phyloP scores from a whole-genome alignment of 1,284 basidiomycete species.

The Trametes versicolor region DNA sequence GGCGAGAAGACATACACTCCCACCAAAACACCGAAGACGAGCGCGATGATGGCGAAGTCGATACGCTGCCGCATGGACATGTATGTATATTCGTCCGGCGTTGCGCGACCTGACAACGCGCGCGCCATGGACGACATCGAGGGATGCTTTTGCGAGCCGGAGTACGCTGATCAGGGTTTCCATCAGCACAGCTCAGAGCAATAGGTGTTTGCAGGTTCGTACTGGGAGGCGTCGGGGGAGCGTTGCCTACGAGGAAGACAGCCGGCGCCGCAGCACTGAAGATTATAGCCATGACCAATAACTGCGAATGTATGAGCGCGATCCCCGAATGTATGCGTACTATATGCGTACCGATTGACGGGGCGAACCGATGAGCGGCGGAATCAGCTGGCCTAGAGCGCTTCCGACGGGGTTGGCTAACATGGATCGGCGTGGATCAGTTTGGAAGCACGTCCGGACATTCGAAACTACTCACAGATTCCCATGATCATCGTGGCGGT shows the following conservation, averaged over 20 bases:
- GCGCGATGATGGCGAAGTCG: conserved; percentile 69
- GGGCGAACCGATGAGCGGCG: conserved; percentile 66
- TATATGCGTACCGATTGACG: conserved; percentile 56
- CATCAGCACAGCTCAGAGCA: background rate
- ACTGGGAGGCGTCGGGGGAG: conserved; percentile 77
- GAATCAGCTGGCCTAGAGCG: conserved; percentile 75
- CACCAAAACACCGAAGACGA: conserved; percentile 71
- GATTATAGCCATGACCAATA: conserved; percentile 76
- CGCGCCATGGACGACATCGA: conserved; percentile 63
- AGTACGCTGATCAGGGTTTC: conserved; percentile 57
- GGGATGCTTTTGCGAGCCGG: conserved; percentile 66
- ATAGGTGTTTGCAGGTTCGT: conserved; percentile 34
- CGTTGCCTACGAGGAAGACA: conserved; percentile 59
- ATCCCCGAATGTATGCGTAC: background rate
- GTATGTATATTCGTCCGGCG: conserved; percentile 50
- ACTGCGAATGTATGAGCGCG: conserved; percentile 49
- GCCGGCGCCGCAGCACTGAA: conserved; percentile 67
- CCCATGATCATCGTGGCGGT: conserved; percentile 84
- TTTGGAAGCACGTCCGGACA: background rate
- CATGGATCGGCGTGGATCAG: conserved; percentile 35
- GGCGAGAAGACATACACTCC: conserved; percentile 54
- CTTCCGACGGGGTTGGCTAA: conserved; percentile 45
- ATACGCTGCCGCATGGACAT: conserved; percentile 73
- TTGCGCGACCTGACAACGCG: conserved; percentile 61
- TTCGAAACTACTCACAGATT: conserved; percentile 56